Base-by-base conservation (phyloP, 192 early-diverging fungal species). In the Dimargaris verticillata region DNA sequence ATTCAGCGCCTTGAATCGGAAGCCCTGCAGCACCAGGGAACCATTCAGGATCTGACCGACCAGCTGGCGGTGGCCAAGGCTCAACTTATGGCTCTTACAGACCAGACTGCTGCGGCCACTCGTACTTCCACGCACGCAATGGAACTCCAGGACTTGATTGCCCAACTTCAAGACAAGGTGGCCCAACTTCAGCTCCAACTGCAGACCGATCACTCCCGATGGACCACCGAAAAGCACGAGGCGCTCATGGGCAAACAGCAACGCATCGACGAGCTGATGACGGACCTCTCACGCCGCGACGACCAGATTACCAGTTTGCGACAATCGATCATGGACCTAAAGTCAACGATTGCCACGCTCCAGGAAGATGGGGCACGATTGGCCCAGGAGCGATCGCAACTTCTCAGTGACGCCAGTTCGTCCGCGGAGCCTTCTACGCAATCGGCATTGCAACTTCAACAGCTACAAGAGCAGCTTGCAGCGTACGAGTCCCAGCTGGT, bases 241-340 rank as follows among this genome's bases (percentile, higher is more conserved):
- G 51, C 18, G 22, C 20, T 18, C 1, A 25, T 13, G 17, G 25
- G 20, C 51, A 12, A 52, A 26, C 51, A 52, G 25, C 20, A 26
- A 20, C 51, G 51, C 24, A 25, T 52, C 51, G 51, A 52, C 51
- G 24, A 18, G 51, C 51, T 52, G 22, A n/a, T 52, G 20, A 25
- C n/a, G 18, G 25, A n/a, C 22, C n/a, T 52, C 11, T 25, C 12
- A 13, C n/a, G 25, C 5, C n/a, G 25, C 1, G 51, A 52, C 12
- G 25, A 20, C 51, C 51, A 24, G 25, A 25, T 52, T 12, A 52
- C 22, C 25, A 13, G 11, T 12, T 25, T 52, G 22, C 51, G 51
- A 25, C 18, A 48, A 38, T 38, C 33, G 7, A 38, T 38, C 33
- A 38, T 38, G 33, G 33, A 38, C 7, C 33, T 38, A 38, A 38